phyloP scores from a whole-genome alignment of 176 grass and related monocot genomes.

The Ensete ventricosum region DNA sequence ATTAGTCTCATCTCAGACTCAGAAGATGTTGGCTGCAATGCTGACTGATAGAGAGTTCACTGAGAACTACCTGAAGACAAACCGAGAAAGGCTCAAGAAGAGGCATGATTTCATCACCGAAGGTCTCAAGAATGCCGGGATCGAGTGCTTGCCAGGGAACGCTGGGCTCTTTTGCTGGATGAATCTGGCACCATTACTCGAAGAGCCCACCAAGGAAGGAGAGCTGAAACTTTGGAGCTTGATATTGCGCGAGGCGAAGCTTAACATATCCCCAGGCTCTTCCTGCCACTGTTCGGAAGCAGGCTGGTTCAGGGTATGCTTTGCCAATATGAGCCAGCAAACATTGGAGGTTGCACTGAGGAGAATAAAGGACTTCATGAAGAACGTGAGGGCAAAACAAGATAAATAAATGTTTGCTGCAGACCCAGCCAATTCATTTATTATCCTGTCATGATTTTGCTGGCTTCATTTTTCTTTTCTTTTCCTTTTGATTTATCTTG shows the following conservation, averaged over 20 bases:
- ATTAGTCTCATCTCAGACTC: slow-evolving; percentile 16
- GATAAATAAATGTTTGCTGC: not conserved
- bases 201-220: slow-evolving; percentile 3
- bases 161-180: slow-evolving; percentile 19
- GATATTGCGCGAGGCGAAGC: slow-evolving; percentile 1
- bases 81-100: slow-evolving; percentile 1
- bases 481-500: not conserved
- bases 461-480: not conserved
- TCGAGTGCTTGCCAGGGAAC: slow-evolving; percentile 16
- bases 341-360: slow-evolving; percentile 9
- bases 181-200: slow-evolving; percentile 9
- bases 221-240: slow-evolving; percentile 8
- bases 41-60: slow-evolving; percentile 3
- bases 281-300: slow-evolving; percentile 18
- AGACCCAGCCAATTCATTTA: not conserved
- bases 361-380: not conserved
- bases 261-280: slow-evolving; percentile 16
- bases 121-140: slow-evolving; percentile 1
- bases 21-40: slow-evolving; percentile 13
- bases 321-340: slow-evolving; percentile 17
- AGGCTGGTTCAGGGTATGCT: slow-evolving; percentile 16
- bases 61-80: not conserved
- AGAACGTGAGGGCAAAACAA: not conserved
- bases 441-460: not conserved
- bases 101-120: not conserved